These are phyloP conservation scores for Rhynchosporium secalis DNA, from an alignment of 2,329 filamentous ascomycete genomes.

Conservation along the genomic window DNA sequence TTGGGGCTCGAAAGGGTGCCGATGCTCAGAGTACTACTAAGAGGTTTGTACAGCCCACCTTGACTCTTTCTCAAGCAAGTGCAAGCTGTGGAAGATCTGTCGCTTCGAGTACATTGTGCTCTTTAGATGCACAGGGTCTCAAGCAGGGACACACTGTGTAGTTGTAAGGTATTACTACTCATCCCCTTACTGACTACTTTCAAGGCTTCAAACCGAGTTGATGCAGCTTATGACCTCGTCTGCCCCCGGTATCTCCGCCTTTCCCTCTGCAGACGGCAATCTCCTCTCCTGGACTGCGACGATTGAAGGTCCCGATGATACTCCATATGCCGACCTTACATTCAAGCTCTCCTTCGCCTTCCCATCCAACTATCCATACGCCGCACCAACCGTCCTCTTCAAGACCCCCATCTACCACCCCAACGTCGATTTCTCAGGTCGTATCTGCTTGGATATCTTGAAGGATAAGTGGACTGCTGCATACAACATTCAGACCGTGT, in stretches of 20 bases:
- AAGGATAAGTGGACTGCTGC: slow-evolving; percentile 99
- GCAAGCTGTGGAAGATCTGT: background rate
- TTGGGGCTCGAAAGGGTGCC: slow-evolving; percentile 56
- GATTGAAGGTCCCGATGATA: slow-evolving; percentile 86
- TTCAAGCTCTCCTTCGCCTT: slow-evolving; percentile 94
- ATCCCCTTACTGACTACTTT: slow-evolving; percentile 19
- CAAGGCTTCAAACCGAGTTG: slow-evolving; percentile 89
- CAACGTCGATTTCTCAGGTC: slow-evolving; percentile 94
- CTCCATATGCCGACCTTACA: slow-evolving; percentile 82
- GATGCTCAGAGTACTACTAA: slow-evolving; percentile 77
- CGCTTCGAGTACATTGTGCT: background rate
- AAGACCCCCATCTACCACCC: slow-evolving; percentile 99
- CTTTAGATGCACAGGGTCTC: background rate
- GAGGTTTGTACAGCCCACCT: slow-evolving; percentile 55
- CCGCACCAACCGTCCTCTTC: slow-evolving; percentile 88
- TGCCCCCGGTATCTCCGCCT: slow-evolving; percentile 90
- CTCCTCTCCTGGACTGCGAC: slow-evolving; percentile 92
- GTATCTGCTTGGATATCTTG: slow-evolving; percentile 96
- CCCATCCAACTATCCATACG: slow-evolving; percentile 89
- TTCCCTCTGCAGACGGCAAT: slow-evolving; percentile 87
- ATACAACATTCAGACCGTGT: slow-evolving; percentile 91
- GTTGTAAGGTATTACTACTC: background rate
- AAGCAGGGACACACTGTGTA: background rate
- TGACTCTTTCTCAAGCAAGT: background rate
- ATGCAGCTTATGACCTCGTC: slow-evolving; percentile 98